phyloP scores from a whole-genome alignment of 768 basidiomycete species.

The Clitopilus passeckerianus region DNA sequence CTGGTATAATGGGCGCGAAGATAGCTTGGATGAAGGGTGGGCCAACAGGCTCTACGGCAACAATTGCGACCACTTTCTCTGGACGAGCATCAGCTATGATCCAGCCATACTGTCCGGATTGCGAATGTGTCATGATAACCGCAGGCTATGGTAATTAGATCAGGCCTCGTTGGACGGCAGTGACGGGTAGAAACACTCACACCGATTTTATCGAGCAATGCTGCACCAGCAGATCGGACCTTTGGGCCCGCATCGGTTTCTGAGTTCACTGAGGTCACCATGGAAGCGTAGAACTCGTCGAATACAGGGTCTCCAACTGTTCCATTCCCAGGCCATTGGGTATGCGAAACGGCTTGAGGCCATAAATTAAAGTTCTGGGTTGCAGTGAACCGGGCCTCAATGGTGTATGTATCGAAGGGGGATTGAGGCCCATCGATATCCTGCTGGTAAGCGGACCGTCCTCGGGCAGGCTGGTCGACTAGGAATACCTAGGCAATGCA shows the following conservation, averaged over 20 bases:
- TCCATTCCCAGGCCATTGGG: conserved; percentile 52
- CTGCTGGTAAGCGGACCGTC: conserved; percentile 38
- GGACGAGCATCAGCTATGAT: conserved; percentile 42
- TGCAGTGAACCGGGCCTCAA: conserved; percentile 41
- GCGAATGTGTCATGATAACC: conserved; percentile 47
- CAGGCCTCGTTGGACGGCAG: not conserved
- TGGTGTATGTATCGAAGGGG: conserved; percentile 19
- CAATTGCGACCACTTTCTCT: conserved; percentile 36
- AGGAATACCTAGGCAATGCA: conserved; percentile 28
- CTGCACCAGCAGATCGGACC: conserved; percentile 33
- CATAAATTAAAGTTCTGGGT: conserved; percentile 33
- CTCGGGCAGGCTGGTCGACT: conserved; percentile 41
- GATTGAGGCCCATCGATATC: conserved; percentile 29
- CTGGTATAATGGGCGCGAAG: conserved; percentile 28
- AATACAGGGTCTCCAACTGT: conserved; percentile 38
- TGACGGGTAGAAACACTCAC: conserved; percentile 21
- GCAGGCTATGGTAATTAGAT: conserved; percentile 26
- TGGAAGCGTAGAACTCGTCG: conserved; percentile 39
- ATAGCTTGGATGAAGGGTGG: conserved; percentile 41
- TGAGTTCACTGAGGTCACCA: conserved; percentile 32
- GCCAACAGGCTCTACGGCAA: conserved; percentile 45
- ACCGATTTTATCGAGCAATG: conserved; percentile 41
- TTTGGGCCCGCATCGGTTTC: conserved; percentile 29
- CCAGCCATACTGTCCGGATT: conserved; percentile 46
- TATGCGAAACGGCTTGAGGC: conserved; percentile 41